Evolutionary conservation across 2,329 filamentous ascomycete genomes (phyloP), one percentile per base, ranked within the genome.

Genomic region (Talaromyces sp.): DNA sequence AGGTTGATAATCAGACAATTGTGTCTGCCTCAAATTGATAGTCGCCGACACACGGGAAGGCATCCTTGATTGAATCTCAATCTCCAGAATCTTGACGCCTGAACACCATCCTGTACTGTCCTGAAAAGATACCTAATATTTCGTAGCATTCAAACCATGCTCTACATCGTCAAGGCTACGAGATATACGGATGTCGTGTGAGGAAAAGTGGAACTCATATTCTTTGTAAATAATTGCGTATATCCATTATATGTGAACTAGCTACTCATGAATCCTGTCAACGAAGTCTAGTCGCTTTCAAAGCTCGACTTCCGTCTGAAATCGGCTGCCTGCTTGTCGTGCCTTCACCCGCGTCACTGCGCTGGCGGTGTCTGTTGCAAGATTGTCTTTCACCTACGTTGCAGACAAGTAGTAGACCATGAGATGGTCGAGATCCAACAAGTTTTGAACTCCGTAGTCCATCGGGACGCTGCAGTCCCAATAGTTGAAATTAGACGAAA

Each of bases 401-500:
- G 61, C 37, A 63, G 52, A 63, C 50, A 56, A 57, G 61, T 56
- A 33, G 61, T 35, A 57, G 41, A 63, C 52, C 41, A 33, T 19
- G 27, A 6, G 6, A 59, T 45, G 27, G 39, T 45, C 56, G 39
- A 59, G 22, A 43, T 59, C 43, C 31, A 62, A 22, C 65, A 45
- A 58, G 58, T 41, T 47, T 61, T 47, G 61, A 67, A 63, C 31
- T 63, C 64, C 56, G 39, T 19, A 50, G 35, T 27, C 31, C 27
- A 62, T 27, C 25, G 54, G 50, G 47, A 37, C 41, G 5, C 50
- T 69, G 63, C 37, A 64, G 19, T 66, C 69, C 56, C 58, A 67
- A 68, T 63, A 67, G 65, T 69, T 60, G 50, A 45, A 39, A 41
- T 47, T 39, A 45, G 61, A 60, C 49, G 59, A 49, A 56, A 69